Conservation (phyloP, 805 yeast species). For the Barnettozyma sucrosica region DNA sequence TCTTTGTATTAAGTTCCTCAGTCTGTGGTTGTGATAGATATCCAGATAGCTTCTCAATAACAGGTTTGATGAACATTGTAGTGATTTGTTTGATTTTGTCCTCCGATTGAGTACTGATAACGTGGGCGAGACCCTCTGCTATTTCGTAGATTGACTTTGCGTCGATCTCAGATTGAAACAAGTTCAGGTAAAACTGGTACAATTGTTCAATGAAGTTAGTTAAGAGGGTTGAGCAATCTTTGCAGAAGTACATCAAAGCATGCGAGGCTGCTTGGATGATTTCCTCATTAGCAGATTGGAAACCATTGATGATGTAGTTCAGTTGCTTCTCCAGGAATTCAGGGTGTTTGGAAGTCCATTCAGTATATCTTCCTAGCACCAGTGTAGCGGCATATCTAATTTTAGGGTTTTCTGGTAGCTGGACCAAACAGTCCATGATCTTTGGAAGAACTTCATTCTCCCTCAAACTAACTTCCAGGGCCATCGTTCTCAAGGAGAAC, state of each 20-base stretch:
- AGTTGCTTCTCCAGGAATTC: slow-evolving; percentile 76
- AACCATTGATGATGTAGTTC: slow-evolving; percentile 76
- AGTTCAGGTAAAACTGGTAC: slow-evolving; percentile 60
- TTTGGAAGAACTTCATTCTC: slow-evolving; percentile 69
- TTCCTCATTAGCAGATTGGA: slow-evolving; percentile 34
- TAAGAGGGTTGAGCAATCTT: slow-evolving; percentile 73
- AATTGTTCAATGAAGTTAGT: slow-evolving; percentile 69
- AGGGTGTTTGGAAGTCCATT: slow-evolving; percentile 89
- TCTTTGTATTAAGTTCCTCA: slow-evolving; percentile 36
- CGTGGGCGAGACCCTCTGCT: slow-evolving; percentile 85
- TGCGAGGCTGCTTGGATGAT: slow-evolving; percentile 84
- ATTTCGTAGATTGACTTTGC: slow-evolving; percentile 68
- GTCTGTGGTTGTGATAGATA: slow-evolving; percentile 19
- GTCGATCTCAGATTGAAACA: slow-evolving; percentile 46
- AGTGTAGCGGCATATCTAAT: slow-evolving; percentile 89
- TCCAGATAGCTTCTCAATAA: slow-evolving; percentile 41
- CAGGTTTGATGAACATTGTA: slow-evolving; percentile 61
- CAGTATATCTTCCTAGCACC: slow-evolving; percentile 92
- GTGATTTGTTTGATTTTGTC: slow-evolving; percentile 48
- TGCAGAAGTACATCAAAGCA: slow-evolving; percentile 90
- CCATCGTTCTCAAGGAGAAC: slow-evolving; percentile 90
- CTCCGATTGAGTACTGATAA: slow-evolving; percentile 55
- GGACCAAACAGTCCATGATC: slow-evolving; percentile 61
- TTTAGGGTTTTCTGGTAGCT: slow-evolving; percentile 78
- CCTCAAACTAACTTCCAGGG: slow-evolving; percentile 69